Evolutionary conservation across 1,284 basidiomycete species (phyloP).

Genomic region (Marasmius tenuissimus): DNA sequence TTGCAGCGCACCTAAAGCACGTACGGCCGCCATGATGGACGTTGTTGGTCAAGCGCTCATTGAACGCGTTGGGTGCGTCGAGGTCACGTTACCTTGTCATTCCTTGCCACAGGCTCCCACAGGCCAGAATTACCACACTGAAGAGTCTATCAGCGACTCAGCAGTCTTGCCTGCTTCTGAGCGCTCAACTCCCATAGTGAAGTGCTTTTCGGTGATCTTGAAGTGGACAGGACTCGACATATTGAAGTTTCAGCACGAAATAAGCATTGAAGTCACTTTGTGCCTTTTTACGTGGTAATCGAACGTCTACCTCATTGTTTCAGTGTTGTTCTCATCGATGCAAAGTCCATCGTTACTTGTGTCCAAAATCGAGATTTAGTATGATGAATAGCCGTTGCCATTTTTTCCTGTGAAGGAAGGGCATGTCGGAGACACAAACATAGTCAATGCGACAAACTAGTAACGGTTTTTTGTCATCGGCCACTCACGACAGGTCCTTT

Average conservation of each 20-base stretch:
- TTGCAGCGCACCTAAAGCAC: conserved; percentile 1
- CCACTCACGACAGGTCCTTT: not conserved
- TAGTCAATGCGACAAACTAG: not conserved
- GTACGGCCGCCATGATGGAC: not conserved
- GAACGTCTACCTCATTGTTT: not conserved
- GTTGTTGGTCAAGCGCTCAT: not conserved
- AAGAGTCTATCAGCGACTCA: not conserved
- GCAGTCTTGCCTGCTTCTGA: no score
- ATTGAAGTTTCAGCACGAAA: no score
- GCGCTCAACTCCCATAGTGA: no score
- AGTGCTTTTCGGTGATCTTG: no score
- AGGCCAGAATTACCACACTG: not conserved
- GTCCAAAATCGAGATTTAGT: not conserved
- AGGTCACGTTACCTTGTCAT: not conserved
- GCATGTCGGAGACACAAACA: not conserved
- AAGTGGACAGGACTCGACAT: no score
- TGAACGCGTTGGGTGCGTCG: not conserved
- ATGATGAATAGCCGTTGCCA: not conserved
- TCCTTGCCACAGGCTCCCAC: not conserved
- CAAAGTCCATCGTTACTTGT: not conserved
- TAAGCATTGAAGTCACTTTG: no score
- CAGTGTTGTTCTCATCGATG: not conserved
- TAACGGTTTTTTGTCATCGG: conserved; percentile 2
- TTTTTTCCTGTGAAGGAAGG: not conserved
- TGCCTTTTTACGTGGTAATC: not conserved